Evolutionary conservation across 2,329 filamentous ascomycete species (phyloP), one percentile per base, ranked within the genome.

Genomic region (Monilinia laxa): DNA sequence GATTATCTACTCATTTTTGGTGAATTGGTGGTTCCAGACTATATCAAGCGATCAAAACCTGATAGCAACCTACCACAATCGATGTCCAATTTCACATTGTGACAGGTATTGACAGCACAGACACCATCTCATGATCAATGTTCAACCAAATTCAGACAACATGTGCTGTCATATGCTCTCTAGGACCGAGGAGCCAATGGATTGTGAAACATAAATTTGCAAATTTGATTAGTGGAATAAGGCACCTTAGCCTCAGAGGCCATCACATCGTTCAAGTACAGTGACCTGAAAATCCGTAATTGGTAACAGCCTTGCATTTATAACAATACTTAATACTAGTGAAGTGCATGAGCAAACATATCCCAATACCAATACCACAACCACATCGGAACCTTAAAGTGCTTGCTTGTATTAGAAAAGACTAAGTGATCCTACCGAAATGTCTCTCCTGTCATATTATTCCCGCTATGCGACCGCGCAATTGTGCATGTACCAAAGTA

Each of bases 401-500:
- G 14, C 51, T 57, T 31, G 58, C 58, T 51, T 40, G 20, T 25
- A 62, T 51, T 62, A 62, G 45, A 62, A 28, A n/a, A 62, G 38
- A 62, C 47, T 35, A 38, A 40, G n/a, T 51, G 45, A 12, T 47
- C 57, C 42, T 62, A 51, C 47, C 45, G 14, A 62, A 40, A 16
- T 51, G 31, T 7, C n/a, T n/a, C 28, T 51, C n/a, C 28, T 51
- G 20, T 38, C 31, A 62, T 38, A 51, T 51, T 7, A 62, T 25
- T 6, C 45, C 28, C 31, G 28, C 58, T 51, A n/a, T 60, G 45
- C 31, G 12, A 60, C 45, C 58, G n/a, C 58, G 14, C 9, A 60
- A 25, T 51, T 38, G 23, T 45, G 42, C 57, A 60, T 51, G n/a
- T 60, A 49, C 57, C 42, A 28, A 35, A 60, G 57, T 31, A 60